These are phyloP conservation scores for Hypoxylon sp. DNA, from an alignment of 2,329 filamentous ascomycete genomes.

Conservation along the genomic window DNA sequence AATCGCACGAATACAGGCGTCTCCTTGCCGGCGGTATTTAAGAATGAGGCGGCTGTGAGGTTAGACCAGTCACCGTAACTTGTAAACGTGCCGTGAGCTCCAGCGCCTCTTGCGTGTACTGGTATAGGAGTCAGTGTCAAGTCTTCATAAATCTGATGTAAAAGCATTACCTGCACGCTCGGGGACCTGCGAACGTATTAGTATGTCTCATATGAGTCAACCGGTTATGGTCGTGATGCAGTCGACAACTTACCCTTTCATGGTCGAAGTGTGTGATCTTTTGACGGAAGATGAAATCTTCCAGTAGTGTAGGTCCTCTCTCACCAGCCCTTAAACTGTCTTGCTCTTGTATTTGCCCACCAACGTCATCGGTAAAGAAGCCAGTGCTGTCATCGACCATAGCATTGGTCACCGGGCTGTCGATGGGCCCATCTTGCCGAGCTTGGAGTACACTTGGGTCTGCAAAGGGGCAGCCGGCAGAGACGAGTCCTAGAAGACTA, in stretches of 20 bases:
- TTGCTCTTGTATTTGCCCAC: slow-evolving; percentile 75
- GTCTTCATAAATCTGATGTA: slow-evolving; percentile 39
- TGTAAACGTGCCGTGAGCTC: slow-evolving; percentile 70
- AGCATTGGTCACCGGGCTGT: slow-evolving; percentile 49
- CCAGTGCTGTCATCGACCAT: slow-evolving; percentile 65
- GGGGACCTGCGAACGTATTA: slow-evolving; percentile 46
- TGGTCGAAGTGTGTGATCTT: slow-evolving; percentile 71
- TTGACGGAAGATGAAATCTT: slow-evolving; percentile 72
- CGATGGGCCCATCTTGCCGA: slow-evolving; percentile 40
- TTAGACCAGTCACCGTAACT: slow-evolving; percentile 71
- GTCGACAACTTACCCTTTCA: slow-evolving; percentile 61
- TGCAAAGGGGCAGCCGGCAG: slow-evolving; percentile 51
- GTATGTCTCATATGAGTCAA: slow-evolving; percentile 8
- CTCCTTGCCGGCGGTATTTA: slow-evolving; percentile 63
- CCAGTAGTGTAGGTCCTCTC: slow-evolving; percentile 69
- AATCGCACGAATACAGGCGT: slow-evolving; percentile 69
- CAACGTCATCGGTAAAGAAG: slow-evolving; percentile 74
- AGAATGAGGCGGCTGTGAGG: slow-evolving; percentile 71
- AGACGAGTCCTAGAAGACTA: slow-evolving; percentile 45
- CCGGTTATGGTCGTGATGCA: not conserved
- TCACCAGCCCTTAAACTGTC: slow-evolving; percentile 74
- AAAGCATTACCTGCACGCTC: slow-evolving; percentile 44
- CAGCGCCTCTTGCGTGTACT: slow-evolving; percentile 70
- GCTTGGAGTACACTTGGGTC: slow-evolving; percentile 47
- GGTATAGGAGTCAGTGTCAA: slow-evolving; percentile 56